A percentile compares a stretch with the other conserved stretches of the same genome.
Conservation (phyloP, 2,329 filamentous ascomycete species). For the Colletotrichum sp. region DNA sequence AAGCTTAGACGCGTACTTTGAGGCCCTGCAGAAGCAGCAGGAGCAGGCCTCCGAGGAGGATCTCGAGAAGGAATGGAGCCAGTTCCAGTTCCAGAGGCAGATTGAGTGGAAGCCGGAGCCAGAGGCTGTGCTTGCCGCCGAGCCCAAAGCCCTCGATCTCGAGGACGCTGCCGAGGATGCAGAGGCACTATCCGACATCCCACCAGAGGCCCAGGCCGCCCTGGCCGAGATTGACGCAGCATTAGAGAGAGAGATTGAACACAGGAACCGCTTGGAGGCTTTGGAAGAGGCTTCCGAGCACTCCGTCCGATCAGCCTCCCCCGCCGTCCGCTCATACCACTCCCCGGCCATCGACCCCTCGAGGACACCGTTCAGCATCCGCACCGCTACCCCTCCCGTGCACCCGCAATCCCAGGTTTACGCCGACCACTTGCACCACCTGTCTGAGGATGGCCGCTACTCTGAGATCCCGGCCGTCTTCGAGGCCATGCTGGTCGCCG, state of each 20-base stretch:
- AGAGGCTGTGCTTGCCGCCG: constrained; percentile 63
- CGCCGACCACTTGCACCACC: constrained; percentile 77
- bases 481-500: constrained; percentile 84
- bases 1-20: constrained; percentile 88
- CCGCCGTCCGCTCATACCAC: constrained; percentile 35
- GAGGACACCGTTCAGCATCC: constrained; percentile 51
- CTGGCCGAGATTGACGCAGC: constrained; percentile 86
- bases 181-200: constrained; percentile 35
- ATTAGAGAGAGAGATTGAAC: constrained; percentile 78
- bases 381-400: constrained; percentile 64
- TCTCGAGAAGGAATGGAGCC: constrained; percentile 83
- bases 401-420: constrained; percentile 73
- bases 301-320: constrained; percentile 39
- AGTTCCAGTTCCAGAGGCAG: constrained; percentile 86
- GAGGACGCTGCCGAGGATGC: constrained; percentile 35
- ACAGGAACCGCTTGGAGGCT: constrained; percentile 48
- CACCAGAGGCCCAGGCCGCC: constrained; percentile 59
- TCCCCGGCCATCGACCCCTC: constrained; percentile 48
- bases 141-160: constrained; percentile 58
- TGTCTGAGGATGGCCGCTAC: constrained; percentile 76
- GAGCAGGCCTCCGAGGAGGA: constrained; percentile 61
- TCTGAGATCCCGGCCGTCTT: constrained; percentile 90
- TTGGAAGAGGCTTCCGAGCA: constrained; percentile 47
- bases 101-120: constrained; percentile 84
- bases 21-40: constrained; percentile 83